Evolutionary conservation across 495 filamentous ascomycete genomes (phyloP).

Genomic region (Trichoderma asperelloides): DNA sequence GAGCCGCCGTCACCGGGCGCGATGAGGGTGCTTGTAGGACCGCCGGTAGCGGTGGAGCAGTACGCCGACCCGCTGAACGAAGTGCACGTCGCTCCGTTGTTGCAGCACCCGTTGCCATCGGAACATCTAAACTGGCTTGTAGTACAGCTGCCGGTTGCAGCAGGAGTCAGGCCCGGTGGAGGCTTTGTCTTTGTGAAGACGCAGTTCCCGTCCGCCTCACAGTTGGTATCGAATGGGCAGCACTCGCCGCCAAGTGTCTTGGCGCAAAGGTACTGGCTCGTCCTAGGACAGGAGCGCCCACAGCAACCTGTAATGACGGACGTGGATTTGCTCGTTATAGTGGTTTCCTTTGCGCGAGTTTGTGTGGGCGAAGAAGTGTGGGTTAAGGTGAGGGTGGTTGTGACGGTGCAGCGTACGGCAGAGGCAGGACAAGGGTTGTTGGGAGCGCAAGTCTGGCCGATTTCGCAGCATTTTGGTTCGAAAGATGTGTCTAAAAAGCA

Average conservation of each 20-base stretch:
- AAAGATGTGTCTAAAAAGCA: constrained; percentile 19
- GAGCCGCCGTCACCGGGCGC: not conserved
- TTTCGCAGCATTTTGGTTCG: constrained; percentile 25
- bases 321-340: not conserved
- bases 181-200: constrained; percentile 18
- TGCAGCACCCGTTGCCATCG: constrained; percentile 67
- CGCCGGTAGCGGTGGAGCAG: constrained; percentile 35
- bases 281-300: constrained; percentile 23
- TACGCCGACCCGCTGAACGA: constrained; percentile 44
- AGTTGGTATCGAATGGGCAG: constrained; percentile 31
- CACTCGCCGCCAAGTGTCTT: constrained; percentile 32
- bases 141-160: constrained; percentile 46
- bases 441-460: constrained; percentile 28
- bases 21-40: constrained; percentile 1
- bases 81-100: constrained; percentile 58
- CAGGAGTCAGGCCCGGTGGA: constrained; percentile 18
- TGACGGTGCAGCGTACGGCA: constrained; percentile 16
- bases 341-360: not conserved
- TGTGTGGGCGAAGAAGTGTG: not conserved
- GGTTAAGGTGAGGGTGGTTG: constrained; percentile 16
- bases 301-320: constrained; percentile 29
- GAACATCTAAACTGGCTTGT: constrained; percentile 61
- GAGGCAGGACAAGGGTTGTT: constrained; percentile 17
- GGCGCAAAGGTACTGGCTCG: constrained; percentile 34
- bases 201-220: constrained; percentile 20